Percentiles rank a stretch among this genome's conserved stretches.
These are phyloP conservation scores for Lachancea dasiensis DNA, from an alignment of 805 yeast genomes.

Conservation along the genomic window DNA sequence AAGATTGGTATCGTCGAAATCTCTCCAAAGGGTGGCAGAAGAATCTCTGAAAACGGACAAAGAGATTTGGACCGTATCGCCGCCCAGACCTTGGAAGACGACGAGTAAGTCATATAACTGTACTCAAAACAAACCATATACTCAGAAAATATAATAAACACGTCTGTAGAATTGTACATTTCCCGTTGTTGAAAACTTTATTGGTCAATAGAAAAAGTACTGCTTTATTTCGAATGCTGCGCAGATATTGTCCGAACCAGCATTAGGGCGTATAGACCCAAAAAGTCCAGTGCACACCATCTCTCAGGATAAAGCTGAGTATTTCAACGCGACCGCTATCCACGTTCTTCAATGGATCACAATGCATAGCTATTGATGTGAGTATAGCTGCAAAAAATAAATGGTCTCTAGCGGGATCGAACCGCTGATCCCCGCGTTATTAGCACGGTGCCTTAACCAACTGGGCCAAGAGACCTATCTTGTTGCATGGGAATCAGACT, in stretches of 20 bases:
- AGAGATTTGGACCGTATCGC: constrained; percentile 99
- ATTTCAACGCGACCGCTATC: too few species aligned
- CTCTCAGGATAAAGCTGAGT: too few species aligned
- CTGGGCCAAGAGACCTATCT: constrained; percentile 34
- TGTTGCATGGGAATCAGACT: not conserved
- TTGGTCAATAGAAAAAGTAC: too few species aligned
- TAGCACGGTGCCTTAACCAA: constrained; percentile 36
- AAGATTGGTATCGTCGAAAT: constrained; percentile 96
- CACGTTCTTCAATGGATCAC: too few species aligned
- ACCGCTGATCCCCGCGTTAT: constrained; percentile 36
- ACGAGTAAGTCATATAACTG: constrained; percentile 41
- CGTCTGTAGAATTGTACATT: constrained; percentile 17
- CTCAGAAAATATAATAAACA: constrained; percentile 5
- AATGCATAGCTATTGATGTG: not conserved
- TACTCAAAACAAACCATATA: constrained; percentile 1
- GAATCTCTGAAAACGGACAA: constrained; percentile 98
- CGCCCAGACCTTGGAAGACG: constrained; percentile 94
- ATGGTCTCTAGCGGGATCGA: constrained; percentile 35
- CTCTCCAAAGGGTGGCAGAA: constrained; percentile 98
- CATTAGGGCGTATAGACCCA: too few species aligned
- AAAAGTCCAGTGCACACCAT: too few species aligned
- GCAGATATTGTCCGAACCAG: too few species aligned
- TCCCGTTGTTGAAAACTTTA: constrained; percentile 6
- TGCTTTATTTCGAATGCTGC: too few species aligned
- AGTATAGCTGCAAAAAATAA: constrained; percentile 11